Conservation (phyloP, 2,329 filamentous ascomycete genomes). For the Exserohilum rostratum region DNA sequence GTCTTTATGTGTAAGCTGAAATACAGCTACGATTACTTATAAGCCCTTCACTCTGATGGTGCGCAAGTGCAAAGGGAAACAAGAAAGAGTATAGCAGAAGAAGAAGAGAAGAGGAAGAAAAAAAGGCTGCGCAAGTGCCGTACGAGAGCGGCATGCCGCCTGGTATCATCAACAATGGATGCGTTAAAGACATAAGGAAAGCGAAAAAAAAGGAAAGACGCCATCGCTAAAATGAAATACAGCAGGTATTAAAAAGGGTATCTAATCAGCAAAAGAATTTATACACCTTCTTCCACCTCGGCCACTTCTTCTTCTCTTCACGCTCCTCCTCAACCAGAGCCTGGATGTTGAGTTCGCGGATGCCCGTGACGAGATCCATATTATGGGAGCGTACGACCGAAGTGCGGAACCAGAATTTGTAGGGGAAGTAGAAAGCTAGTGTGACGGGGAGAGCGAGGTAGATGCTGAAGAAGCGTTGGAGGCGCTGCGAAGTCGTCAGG, state of each 20-base stretch:
- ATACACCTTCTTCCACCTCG: constrained; percentile 56
- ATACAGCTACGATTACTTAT: too few species aligned
- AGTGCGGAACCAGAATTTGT: constrained; percentile 78
- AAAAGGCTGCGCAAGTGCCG: constrained; percentile 11
- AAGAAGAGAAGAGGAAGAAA: constrained; percentile 17
- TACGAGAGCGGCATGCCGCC: constrained; percentile 32
- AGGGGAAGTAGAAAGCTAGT: constrained; percentile 69
- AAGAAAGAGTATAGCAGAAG: constrained; percentile 16
- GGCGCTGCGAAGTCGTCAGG: constrained; percentile 55
- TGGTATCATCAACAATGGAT: constrained; percentile 41
- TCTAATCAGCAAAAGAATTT: constrained; percentile 54
- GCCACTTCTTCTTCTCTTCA: constrained; percentile 68
- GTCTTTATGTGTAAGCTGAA: too few species aligned
- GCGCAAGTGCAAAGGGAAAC: background rate
- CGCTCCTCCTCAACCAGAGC: constrained; percentile 79
- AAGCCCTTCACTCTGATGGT: too few species aligned
- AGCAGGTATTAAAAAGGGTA: background rate
- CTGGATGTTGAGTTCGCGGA: constrained; percentile 81
- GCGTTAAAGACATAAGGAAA: constrained; percentile 3
- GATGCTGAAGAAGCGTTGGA: constrained; percentile 73
- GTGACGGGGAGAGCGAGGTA: constrained; percentile 75
- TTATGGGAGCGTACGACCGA: constrained; percentile 69
- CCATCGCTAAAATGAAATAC: constrained; percentile 19
- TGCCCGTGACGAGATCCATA: constrained; percentile 87
- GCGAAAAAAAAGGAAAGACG: background rate